These are phyloP conservation scores for Fremontodendron californicum DNA, from an alignment of 345 rosid genomes.

Conservation along the genomic window DNA sequence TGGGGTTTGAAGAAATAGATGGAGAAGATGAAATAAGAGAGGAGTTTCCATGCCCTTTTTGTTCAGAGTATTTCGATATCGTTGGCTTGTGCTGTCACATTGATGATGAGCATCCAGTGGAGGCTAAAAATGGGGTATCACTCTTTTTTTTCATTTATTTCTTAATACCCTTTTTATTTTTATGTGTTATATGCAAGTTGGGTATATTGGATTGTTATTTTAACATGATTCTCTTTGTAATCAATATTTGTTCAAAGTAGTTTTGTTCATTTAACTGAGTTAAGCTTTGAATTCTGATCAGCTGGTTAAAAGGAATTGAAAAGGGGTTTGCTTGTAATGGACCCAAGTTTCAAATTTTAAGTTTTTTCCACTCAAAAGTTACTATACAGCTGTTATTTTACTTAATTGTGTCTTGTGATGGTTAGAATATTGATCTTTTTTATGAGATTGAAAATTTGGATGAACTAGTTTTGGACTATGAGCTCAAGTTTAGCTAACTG, in stretches of 20 bases:
- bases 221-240: not conserved
- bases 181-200: not conserved
- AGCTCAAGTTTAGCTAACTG: not conserved
- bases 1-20: constrained; percentile 81
- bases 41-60: constrained; percentile 94
- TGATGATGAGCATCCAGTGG: constrained; percentile 81
- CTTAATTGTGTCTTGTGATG: not conserved
- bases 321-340: not conserved
- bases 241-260: not conserved
- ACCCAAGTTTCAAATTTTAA: not conserved
- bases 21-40: constrained; percentile 87
- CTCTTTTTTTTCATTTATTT: constrained; percentile 19
- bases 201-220: not conserved
- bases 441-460: not conserved
- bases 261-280: not conserved
- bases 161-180: not conserved
- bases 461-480: not conserved
- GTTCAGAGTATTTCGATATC: constrained; percentile 82
- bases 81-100: constrained; percentile 88
- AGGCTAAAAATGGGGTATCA: constrained; percentile 74
- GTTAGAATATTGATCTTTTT: not conserved
- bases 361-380: not conserved
- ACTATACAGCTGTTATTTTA: not conserved
- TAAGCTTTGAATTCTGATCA: not conserved
- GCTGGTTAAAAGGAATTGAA: not conserved